Base-by-base conservation (phyloP, 495 filamentous ascomycete species). In the Penicillium goetzii region DNA sequence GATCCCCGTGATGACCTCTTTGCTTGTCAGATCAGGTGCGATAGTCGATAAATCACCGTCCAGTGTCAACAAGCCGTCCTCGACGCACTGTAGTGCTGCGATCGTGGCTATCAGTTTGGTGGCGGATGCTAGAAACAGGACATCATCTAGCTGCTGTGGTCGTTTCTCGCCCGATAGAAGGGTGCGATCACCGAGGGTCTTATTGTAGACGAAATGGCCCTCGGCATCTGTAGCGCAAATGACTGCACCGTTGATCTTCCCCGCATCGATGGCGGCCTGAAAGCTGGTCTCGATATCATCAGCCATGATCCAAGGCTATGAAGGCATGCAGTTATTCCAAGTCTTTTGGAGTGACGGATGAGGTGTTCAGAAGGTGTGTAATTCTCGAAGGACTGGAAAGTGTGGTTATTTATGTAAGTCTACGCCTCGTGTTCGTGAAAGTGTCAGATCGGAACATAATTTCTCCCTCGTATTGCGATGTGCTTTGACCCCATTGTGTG, bases 1-100 rank as follows among this genome's bases (percentile, higher is more conserved):
- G 36, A 77, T 77, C 21, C 77, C 77, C 0, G 72, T 79, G 38
- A 85, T 58, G 30, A 85, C 61, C 28, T 76, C 64, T 40, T 75
- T 73, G 25, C 49, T 64, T 9, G 71, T 67, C 1, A 84, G 70
- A 19, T 82, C 80, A 0, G 83, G 82, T 7, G 76, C 62, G 25
- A 78, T 56, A 3, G 36, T n/a, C 3, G 74, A 71, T 0, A 84
- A 58, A 34, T 83, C 76, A 9, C 69, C 72, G 30, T 77, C 74
- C 1, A 87, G 68, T 3, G 65, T 67, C 7, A 86, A 52, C 0
- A 76, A 70, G 3, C 77, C 78, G 11, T 77, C 71, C 15, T 85
- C 81, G 17, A 86, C 78, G 63, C 81, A 83, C 68, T 83, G 77
- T 11, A 87, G 67, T 34, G 67, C 62, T 10, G 73, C 72, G 38